phyloP scores from a whole-genome alignment of 2,329 filamentous ascomycete genomes.

The Amauroascus verrucosus region DNA sequence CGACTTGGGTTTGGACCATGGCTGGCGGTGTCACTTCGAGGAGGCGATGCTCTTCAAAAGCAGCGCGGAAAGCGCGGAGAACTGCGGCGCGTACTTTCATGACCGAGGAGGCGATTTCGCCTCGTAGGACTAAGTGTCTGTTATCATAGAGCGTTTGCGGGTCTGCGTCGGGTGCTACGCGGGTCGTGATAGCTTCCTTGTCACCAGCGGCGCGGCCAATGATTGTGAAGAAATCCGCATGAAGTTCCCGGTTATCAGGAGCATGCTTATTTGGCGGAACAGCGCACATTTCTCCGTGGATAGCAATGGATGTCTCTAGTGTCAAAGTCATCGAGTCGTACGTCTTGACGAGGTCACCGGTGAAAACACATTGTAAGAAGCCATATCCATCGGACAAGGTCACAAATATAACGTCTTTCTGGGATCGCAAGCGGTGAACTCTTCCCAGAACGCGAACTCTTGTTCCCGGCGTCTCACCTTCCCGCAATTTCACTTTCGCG shows the following conservation, averaged over 20 bases:
- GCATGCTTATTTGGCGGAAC: slow-evolving; percentile 69
- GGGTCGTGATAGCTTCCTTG: slow-evolving; percentile 85
- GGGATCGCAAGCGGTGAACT: slow-evolving; percentile 68
- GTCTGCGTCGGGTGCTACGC: slow-evolving; percentile 58
- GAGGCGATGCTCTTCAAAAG: slow-evolving; percentile 66
- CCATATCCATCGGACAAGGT: slow-evolving; percentile 78
- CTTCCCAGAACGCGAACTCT: slow-evolving; percentile 71
- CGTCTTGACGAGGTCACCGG: slow-evolving; percentile 75
- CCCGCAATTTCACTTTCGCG: slow-evolving; percentile 43
- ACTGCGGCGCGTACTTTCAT: slow-evolving; percentile 78
- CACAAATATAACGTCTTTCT: slow-evolving; percentile 79
- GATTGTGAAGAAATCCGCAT: slow-evolving; percentile 80
- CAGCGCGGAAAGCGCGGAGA: slow-evolving; percentile 67
- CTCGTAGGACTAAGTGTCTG: slow-evolving; percentile 74
- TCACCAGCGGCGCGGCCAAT: slow-evolving; percentile 71
- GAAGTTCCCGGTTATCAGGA: slow-evolving; percentile 74
- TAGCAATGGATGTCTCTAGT: slow-evolving; percentile 74
- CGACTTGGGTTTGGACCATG: slow-evolving; percentile 89
- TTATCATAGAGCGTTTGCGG: slow-evolving; percentile 67
- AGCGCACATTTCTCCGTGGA: slow-evolving; percentile 73
- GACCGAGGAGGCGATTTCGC: slow-evolving; percentile 71
- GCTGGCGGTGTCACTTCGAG: slow-evolving; percentile 81
- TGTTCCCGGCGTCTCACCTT: slow-evolving; percentile 46
- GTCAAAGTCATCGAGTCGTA: slow-evolving; percentile 81
- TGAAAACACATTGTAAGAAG: slow-evolving; percentile 72